Evolutionary conservation across 345 rosid species (phyloP).

Genomic region (Dipteronia dyeriana): DNA sequence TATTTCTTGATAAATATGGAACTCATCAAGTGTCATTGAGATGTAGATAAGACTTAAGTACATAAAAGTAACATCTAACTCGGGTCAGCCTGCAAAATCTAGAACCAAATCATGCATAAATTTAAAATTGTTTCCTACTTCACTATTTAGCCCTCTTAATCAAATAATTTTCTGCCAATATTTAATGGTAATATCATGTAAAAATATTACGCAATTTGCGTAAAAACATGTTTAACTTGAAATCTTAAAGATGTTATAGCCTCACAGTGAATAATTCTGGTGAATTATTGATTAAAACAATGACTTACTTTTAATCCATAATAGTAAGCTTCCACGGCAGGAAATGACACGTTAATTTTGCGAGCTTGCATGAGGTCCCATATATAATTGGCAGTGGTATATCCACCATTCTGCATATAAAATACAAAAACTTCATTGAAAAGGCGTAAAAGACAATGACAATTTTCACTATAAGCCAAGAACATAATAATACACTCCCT

Average conservation of each 20-base stretch:
- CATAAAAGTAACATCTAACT: background rate
- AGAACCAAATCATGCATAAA: background rate
- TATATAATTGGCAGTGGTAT: constrained; percentile 74
- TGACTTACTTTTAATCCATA: constrained; percentile 71
- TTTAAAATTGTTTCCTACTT: background rate
- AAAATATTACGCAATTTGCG: background rate
- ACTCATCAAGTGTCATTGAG: background rate
- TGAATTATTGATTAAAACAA: constrained; percentile 1
- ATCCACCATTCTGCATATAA: constrained; percentile 72
- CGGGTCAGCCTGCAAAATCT: background rate
- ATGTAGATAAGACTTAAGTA: background rate
- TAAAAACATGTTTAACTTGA: background rate
- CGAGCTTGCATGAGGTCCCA: constrained; percentile 95
- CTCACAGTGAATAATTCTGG: background rate
- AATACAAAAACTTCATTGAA: constrained; percentile 6
- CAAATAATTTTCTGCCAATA: background rate
- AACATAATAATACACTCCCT: background rate
- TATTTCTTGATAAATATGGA: background rate
- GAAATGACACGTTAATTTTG: constrained; percentile 36
- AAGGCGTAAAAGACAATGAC: background rate
- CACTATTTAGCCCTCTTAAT: background rate
- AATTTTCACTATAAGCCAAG: background rate
- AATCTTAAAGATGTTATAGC: background rate
- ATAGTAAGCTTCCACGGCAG: constrained; percentile 84
- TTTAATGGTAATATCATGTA: background rate